A percentile compares a stretch with the other conserved stretches of the same genome.
Evolutionary conservation across 1,284 basidiomycete genomes (phyloP).

Genomic region (Cutaneotrichosporon mucoides): DNA sequence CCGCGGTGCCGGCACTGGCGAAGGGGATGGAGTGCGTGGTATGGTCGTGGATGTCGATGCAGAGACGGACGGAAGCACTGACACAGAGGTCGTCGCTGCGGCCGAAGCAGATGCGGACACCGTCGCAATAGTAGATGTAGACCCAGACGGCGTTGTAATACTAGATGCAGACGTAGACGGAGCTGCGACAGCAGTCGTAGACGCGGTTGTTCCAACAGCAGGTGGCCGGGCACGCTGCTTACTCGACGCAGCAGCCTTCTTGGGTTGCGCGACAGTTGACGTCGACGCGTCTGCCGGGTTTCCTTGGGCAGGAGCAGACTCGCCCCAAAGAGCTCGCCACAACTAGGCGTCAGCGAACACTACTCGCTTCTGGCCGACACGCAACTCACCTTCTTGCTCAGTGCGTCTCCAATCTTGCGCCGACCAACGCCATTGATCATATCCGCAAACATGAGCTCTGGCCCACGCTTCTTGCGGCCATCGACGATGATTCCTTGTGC

Average conservation of each 20-base stretch:
- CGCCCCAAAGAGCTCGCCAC: background rate
- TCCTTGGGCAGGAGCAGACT: background rate
- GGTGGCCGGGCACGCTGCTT: no score
- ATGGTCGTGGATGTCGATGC: no score
- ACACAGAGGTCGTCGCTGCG: no score
- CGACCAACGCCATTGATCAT: slow-evolving; percentile 43
- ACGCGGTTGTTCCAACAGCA: no score
- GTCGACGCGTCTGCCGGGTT: background rate
- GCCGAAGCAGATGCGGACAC: no score
- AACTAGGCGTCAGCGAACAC: slow-evolving; percentile 1
- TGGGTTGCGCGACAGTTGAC: background rate
- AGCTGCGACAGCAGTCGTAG: no score
- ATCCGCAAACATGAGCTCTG: slow-evolving; percentile 44
- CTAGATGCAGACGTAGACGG: no score
- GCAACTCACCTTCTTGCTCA: slow-evolving; percentile 28
- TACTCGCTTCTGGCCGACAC: background rate
- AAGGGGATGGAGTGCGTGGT: no score
- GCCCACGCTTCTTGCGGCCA: slow-evolving; percentile 9
- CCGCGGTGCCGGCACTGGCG: no score
- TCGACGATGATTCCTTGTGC: slow-evolving; percentile 16
- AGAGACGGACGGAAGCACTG: no score
- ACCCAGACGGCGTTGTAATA: no score
- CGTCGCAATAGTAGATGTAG: no score
- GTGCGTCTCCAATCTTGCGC: slow-evolving; percentile 49
- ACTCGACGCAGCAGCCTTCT: background rate